Percentiles rank a stretch among this genome's conserved stretches.
These are phyloP conservation scores for Phoma herbarum DNA, from an alignment of 2,329 filamentous ascomycete genomes.

Conservation along the genomic window DNA sequence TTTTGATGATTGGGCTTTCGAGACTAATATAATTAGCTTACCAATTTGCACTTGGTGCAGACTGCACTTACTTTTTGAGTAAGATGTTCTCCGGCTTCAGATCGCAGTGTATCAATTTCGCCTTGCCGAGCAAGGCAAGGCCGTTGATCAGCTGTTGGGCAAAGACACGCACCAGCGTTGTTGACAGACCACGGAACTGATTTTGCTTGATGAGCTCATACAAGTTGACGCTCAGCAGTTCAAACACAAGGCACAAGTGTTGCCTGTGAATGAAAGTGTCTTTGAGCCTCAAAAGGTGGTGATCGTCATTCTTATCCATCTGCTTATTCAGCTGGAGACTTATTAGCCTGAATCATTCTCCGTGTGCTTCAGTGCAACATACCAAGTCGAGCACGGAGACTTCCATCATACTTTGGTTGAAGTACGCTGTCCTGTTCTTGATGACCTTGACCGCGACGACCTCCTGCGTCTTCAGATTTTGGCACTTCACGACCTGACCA, in stretches of 20 bases:
- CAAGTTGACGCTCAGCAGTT: conserved; percentile 94
- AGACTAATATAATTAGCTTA: conserved; percentile 61
- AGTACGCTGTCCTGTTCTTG: conserved; percentile 98
- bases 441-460: conserved; percentile 99
- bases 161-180: conserved; percentile 95
- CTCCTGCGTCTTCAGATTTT: conserved; percentile 97
- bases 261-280: conserved; percentile 98
- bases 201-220: conserved; percentile 99
- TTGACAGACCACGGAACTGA: conserved; percentile 96
- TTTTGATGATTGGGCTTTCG: conserved; percentile 99
- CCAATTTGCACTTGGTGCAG: background rate
- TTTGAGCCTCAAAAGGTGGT: conserved; percentile 91
- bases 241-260: conserved; percentile 95
- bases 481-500: conserved; percentile 98
- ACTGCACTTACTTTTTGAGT: conserved; percentile 77
- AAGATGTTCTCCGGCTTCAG: conserved; percentile 98
- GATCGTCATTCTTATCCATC: conserved; percentile 98
- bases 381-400: conserved; percentile 96
- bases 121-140: conserved; percentile 91
- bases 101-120: conserved; percentile 96
- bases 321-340: conserved; percentile 86
- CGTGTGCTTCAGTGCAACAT: conserved; percentile 43
- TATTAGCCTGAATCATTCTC: conserved; percentile 20
- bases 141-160: conserved; percentile 96
- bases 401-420: conserved; percentile 99